phyloP scores from a whole-genome alignment of 2,329 filamentous ascomycete genomes.

The Capronia americana region DNA sequence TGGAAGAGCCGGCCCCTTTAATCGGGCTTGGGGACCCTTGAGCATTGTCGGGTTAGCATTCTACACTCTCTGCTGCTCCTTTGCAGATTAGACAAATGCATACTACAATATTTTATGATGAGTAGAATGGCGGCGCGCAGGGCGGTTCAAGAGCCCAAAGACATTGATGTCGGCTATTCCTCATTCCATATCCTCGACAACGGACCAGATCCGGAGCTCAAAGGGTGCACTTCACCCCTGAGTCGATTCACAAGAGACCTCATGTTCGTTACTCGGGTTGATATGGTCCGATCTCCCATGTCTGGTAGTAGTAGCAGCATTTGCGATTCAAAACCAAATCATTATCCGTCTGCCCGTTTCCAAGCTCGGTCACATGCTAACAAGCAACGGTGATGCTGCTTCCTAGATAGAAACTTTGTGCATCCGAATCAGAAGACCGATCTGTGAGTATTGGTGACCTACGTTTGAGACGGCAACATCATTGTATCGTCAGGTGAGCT shows the following conservation, averaged over 20 bases:
- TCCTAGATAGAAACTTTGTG: neutral
- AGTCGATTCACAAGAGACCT: no score
- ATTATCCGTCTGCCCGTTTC: neutral
- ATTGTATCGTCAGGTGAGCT: neutral
- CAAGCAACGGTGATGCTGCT: neutral
- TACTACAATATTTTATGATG: no score
- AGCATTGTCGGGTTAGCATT: no score
- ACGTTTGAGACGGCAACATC: neutral
- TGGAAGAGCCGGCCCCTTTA: neutral
- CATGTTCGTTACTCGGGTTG: neutral
- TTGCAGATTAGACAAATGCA: no score
- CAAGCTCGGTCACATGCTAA: neutral
- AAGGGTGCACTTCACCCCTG: no score
- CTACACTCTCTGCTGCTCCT: no score
- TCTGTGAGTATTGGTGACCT: neutral
- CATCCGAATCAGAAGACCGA: neutral
- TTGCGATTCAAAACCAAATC: neutral
- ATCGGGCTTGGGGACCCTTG: no score
- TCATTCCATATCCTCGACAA: no score
- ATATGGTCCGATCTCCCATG: conserved; percentile 20
- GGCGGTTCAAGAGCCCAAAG: no score
- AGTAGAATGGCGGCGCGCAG: no score
- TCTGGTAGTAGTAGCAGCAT: neutral
- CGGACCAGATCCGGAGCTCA: no score
- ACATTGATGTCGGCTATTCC: no score